These are phyloP conservation scores for Phytophthora capsici DNA, from an alignment of 352 stramenopile genomes.

Conservation along the genomic window DNA sequence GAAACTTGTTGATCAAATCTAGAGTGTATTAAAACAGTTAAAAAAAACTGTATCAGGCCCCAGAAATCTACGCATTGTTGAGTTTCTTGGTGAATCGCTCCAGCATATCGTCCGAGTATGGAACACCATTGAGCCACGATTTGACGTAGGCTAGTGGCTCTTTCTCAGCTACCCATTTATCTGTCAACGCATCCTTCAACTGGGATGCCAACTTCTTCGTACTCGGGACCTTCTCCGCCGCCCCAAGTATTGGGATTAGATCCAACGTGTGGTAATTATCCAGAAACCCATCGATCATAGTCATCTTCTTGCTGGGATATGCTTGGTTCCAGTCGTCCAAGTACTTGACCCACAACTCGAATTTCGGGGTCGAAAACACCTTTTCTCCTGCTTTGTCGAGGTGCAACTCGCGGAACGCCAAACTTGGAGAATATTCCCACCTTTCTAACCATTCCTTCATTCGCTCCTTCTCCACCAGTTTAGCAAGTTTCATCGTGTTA, in stretches of 20 bases:
- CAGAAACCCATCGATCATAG: neutral
- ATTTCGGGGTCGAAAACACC: neutral
- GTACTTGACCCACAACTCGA: neutral
- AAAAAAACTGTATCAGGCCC: too few relatives aligned
- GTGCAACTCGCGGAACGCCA: neutral
- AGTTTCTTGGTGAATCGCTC: neutral
- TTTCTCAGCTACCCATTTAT: conserved; percentile 13
- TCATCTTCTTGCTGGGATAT: neutral
- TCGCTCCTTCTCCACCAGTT: too few relatives aligned
- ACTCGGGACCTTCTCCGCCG: neutral
- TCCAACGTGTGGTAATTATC: neutral
- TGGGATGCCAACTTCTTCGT: conserved; percentile 16
- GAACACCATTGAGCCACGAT: neutral
- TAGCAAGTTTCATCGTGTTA: too few relatives aligned
- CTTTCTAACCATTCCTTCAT: too few relatives aligned
- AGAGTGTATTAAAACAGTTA: too few relatives aligned
- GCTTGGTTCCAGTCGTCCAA: neutral
- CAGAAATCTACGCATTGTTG: neutral
- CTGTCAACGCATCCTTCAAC: conserved; percentile 45
- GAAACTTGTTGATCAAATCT: too few relatives aligned
- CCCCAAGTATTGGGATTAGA: neutral
- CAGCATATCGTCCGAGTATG: neutral
- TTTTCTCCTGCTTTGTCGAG: neutral
- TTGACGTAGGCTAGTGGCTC: neutral
- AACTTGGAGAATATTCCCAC: too few relatives aligned